Base-by-base conservation (phyloP, 495 filamentous ascomycete genomes). In the Aspergillus homomorphus region DNA sequence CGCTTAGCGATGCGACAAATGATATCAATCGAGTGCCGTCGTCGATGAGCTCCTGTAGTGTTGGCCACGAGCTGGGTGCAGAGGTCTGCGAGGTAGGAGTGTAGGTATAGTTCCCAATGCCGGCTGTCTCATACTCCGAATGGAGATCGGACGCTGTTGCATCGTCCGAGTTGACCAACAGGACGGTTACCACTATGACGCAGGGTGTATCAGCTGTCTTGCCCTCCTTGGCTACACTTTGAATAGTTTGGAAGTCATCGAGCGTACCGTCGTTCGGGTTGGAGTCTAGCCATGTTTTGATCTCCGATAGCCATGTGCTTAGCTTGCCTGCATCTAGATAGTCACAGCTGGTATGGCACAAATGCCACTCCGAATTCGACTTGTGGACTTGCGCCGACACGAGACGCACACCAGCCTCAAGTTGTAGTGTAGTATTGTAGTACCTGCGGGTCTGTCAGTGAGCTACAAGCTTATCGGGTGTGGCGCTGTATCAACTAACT, bases 331-430 rank as follows among this genome's bases (percentile, higher is more conserved):
- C 88, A 66, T 91, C 88, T 22, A 90, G 71, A 19, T 89, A 68
- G 2, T 63, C 53, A 65, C 88, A 91, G 54, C 64, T 72, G 1
- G 82, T 82, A 70, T 91, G 88, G 62, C 89, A 91, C 42, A 92
- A 69, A 33, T 80, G 75, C 68, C 86, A 83, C 49, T 78, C 74
- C 9, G 78, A 80, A 57, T 82, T 73, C 50, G 66, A 61, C 49
- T 82, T 71, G 73, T 92, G 88, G 19, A 90, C 83, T 71, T 92
- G 88, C 2, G 78, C 87, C 49, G 88, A 82, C 12, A 92, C 76
- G 23, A 92, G 72, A 8, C 89, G 84, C 51, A 91, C 81, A 15
- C 89, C 89, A 9, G 86, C 86, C 43, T 82, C 79, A 18, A 91
- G 79, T 45, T 89, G 86, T 3, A 82, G 73, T n/a, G 83, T 84